Evolutionary conservation across 1,139 yeast species (phyloP), one percentile per base, ranked within the genome.

Genomic region (Saccharomyces uvarum): DNA sequence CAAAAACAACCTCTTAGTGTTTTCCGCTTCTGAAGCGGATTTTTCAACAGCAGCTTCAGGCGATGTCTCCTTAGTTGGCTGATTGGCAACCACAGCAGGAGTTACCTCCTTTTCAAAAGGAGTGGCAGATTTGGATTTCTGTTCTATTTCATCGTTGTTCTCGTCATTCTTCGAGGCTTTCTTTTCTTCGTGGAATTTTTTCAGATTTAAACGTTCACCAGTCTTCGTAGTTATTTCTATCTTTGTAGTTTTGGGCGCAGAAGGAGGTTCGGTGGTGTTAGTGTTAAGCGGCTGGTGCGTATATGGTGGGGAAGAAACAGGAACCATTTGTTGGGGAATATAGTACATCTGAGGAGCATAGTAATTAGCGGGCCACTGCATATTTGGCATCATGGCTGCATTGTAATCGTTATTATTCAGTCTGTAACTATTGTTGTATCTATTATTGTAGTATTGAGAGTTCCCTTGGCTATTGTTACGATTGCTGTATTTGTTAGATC

Each of bases 181-280:
- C 48, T 60, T 62, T 50, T 62, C 62, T 21, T 56, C 51, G 49
- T 65, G 69, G 19, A 67, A 61, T 7, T 63, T 63, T 27, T 56
- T 59, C 51, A 68, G 58, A 57, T 67, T 67, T 47, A 68, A 54
- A 52, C 60, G 65, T 51, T 67, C 68, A 47, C 71, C 71, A 33
- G 66, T 61, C 56, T 68, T 67, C n/a, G 69, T 67, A 2, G 70
- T 68, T 47, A 68, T 68, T 57, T 68, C 70, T 51, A 68, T 65
- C 54, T 65, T 67, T 28, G 61, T 65, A 4, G 59, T 49, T 8
- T 55, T 55, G 11, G 63, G 64, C 13, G 63, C 56, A n/a, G 59
- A 52, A 28, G 57, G n/a, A 14, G 16, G 42, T 5, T 19, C 14
- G 3, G 47, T 9, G 2, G 47, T 9, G 8, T 13, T 33, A 24